phyloP scores from a whole-genome alignment of 2,329 filamentous ascomycete genomes.

The Apiospora marii region DNA sequence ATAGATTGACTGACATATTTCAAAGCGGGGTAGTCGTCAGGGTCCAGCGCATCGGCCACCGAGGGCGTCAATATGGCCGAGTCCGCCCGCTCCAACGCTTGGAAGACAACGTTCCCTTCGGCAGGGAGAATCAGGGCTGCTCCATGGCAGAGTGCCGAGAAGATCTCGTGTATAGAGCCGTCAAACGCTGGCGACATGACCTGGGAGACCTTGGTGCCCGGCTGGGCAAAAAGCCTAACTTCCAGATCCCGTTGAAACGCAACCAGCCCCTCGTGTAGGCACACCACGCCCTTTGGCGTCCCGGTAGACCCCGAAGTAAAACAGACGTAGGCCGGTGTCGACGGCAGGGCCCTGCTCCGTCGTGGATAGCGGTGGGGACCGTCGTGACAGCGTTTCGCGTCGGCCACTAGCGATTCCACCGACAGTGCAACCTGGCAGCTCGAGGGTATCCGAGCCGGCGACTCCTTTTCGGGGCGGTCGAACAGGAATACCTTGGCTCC shows the following conservation, averaged over 20 bases:
- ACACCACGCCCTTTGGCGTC: constrained; percentile 50
- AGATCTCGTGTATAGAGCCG: constrained; percentile 50
- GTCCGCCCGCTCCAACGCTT: constrained; percentile 40
- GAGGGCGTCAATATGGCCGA: constrained; percentile 49
- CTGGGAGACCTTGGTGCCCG: constrained; percentile 47
- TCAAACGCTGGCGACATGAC: constrained; percentile 53
- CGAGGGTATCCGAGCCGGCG: not conserved
- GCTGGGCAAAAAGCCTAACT: constrained; percentile 43
- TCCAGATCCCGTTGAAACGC: constrained; percentile 44
- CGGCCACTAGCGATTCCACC: not conserved
- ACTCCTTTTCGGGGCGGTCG: not conserved
- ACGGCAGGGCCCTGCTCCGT: too few species aligned
- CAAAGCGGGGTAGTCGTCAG: constrained; percentile 42
- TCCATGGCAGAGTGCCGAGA: constrained; percentile 49
- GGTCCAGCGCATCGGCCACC: constrained; percentile 42
- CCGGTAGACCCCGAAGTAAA: constrained; percentile 56
- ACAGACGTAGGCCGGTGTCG: constrained; percentile 46
- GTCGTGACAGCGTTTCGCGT: not conserved
- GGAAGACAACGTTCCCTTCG: constrained; percentile 39
- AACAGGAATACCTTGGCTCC: not conserved
- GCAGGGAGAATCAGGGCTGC: constrained; percentile 48
- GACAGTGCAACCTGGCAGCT: not conserved
- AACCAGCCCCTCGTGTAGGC: constrained; percentile 44
- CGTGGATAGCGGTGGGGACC: constrained; percentile 40
- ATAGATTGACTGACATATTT: constrained; percentile 22